phyloP scores from a whole-genome alignment of 2,329 filamentous ascomycete genomes.

The Aureobasidium sp. region DNA sequence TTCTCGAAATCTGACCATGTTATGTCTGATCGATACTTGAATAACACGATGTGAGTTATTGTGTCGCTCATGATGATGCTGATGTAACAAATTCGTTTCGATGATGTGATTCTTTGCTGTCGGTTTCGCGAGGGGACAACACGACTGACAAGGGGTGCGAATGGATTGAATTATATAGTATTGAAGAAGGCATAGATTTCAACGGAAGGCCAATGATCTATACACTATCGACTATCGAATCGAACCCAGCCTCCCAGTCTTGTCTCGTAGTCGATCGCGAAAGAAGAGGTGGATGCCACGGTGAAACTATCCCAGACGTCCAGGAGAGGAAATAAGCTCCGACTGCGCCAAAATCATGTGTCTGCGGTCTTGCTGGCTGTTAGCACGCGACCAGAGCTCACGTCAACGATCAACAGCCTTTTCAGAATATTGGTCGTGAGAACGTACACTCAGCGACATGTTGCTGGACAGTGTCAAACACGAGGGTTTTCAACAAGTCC shows the following conservation, averaged over 20 bases:
- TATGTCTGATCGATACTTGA: slow-evolving; percentile 29
- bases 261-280: too few relatives aligned
- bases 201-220: too few relatives aligned
- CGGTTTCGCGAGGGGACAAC: not conserved
- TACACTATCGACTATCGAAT: too few relatives aligned
- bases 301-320: not conserved
- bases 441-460: too few relatives aligned
- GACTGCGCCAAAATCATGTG: not conserved
- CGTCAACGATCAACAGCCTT: too few relatives aligned
- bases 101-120: not conserved
- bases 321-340: not conserved
- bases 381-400: not conserved
- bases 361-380: not conserved
- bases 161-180: too few relatives aligned
- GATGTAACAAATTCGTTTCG: not conserved
- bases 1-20: slow-evolving; percentile 27
- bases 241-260: too few relatives aligned
- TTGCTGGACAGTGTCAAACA: too few relatives aligned
- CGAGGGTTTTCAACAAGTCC: too few relatives aligned
- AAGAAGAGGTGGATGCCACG: not conserved
- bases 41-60: slow-evolving; percentile 31
- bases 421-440: too few relatives aligned
- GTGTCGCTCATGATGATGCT: slow-evolving; percentile 15
- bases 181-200: too few relatives aligned
- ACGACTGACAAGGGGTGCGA: too few relatives aligned